Evolutionary conservation across 2,329 filamentous ascomycete genomes (phyloP).

Genomic region (Sporothrix pseudoabietina): DNA sequence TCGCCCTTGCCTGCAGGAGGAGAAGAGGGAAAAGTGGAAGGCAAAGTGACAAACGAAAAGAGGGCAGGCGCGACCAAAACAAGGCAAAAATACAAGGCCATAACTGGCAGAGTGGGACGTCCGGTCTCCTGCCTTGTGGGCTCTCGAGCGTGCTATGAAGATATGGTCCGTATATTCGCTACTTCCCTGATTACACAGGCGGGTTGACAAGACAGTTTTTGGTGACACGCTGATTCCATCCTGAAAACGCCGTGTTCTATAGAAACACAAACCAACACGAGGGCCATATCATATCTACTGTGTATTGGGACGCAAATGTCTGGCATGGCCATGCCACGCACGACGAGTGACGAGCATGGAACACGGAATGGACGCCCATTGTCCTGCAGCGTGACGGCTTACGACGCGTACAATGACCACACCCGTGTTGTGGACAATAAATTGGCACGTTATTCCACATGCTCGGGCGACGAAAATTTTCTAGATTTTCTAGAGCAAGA

Average conservation of each 20-base stretch:
- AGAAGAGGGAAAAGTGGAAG: background rate
- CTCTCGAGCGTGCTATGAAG: background rate
- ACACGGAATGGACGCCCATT: background rate
- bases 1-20: background rate
- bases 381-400: background rate
- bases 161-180: background rate
- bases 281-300: background rate
- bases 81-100: background rate
- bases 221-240: background rate
- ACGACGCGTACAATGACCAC: background rate
- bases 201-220: background rate
- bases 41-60: background rate
- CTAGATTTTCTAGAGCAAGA: background rate
- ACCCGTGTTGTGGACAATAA: background rate
- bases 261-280: background rate
- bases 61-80: background rate
- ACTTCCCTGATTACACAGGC: background rate
- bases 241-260: background rate
- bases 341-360: background rate
- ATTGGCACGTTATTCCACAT: background rate
- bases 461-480: background rate
- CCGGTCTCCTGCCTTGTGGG: background rate
- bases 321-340: background rate
- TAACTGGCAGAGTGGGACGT: background rate
- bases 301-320: background rate